A percentile compares a stretch with the other conserved stretches of the same genome.
These are phyloP conservation scores for Trametes coccinea DNA, from an alignment of 768 basidiomycete genomes.

Conservation along the genomic window DNA sequence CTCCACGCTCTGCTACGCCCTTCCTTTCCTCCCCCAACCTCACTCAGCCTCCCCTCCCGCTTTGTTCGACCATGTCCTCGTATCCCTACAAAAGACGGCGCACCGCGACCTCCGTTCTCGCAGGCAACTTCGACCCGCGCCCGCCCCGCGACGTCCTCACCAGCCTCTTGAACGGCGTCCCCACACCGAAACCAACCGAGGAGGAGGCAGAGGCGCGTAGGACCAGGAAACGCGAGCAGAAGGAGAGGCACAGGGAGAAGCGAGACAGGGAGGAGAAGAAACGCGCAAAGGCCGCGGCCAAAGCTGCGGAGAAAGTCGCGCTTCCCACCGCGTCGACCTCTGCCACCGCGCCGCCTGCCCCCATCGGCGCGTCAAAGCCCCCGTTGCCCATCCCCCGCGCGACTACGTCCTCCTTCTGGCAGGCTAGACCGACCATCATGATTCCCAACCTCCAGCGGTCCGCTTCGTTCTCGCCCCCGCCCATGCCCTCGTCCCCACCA, in stretches of 20 bases:
- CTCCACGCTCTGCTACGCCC: constrained; percentile 28
- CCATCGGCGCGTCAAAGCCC: constrained; percentile 24
- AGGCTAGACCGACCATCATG: constrained; percentile 69
- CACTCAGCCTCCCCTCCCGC: constrained; percentile 14
- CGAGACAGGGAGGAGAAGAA: constrained; percentile 37
- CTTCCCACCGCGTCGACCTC: constrained; percentile 18
- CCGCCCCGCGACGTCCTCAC: constrained; percentile 76
- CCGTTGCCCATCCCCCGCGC: constrained; percentile 23
- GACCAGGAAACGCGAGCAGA: constrained; percentile 50
- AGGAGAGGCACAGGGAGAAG: constrained; percentile 26
- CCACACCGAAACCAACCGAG: constrained; percentile 63
- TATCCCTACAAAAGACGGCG: constrained; percentile 41
- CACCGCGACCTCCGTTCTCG: constrained; percentile 73
- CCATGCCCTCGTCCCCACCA: constrained; percentile 62
- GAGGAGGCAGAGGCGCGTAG: constrained; percentile 57
- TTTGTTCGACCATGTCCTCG: constrained; percentile 23
- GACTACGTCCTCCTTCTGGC: constrained; percentile 59
- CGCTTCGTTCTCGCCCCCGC: constrained; percentile 74
- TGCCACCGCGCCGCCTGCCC: constrained; percentile 23
- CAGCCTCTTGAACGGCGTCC: constrained; percentile 75
- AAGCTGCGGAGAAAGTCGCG: constrained; percentile 30
- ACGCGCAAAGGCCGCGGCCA: constrained; percentile 26
- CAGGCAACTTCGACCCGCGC: constrained; percentile 69
- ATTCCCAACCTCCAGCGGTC: constrained; percentile 71
- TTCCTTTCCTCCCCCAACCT: constrained; percentile 25